Evolutionary conservation across 371 early-diverging fungal genomes (phyloP), one percentile per base, ranked within the genome.

Genomic region (Mortierella sp.): DNA sequence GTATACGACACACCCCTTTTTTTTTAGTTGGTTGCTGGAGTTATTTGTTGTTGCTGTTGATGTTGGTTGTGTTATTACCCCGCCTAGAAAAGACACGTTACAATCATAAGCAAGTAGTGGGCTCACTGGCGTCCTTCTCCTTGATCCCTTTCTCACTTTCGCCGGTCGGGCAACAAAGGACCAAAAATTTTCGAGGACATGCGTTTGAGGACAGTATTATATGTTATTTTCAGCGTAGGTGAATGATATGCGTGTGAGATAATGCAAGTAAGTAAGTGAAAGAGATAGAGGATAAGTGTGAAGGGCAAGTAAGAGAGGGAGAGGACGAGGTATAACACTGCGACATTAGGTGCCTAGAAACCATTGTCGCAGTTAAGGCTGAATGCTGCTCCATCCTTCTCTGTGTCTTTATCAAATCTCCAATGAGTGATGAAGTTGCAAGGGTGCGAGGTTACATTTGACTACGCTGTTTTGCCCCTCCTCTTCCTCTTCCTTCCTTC

Each of bases 21-120:
- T 38, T 35, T 35, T 35, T 35, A 3, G 35, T 35, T 35, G 35
- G 35, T 35, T 35, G 32, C 32, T 32, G 35, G 35, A 3, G 35
- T 35, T 35, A 35, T 35, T 44, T 44, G 14, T 12, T 46, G 48
- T 12, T 46, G 48, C 3, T 46, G 48, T 21, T 8, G 35, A 2
- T 21, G 38, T 10, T 12, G 29, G 11, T 29, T 12, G 29, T 60
- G 6, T 32, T 51, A 27, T 16, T 29, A 32, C 38, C 38, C 24
- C 38, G 65, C 65, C 65, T 65, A 38, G 21, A 21, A 65, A 65
- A 38, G 65, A 65, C 65, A 65, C 65, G 65, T 65, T 65, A 38
- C 65, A 65, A 65, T 65, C 65, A 65, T 65, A 65, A 38, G 38
- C 65, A 65, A 65, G 38, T 8, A 35, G 3, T 21, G 8, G 38